phyloP scores from a whole-genome alignment of 129 eudicot species.

The Heracleum sosnowskyi region DNA sequence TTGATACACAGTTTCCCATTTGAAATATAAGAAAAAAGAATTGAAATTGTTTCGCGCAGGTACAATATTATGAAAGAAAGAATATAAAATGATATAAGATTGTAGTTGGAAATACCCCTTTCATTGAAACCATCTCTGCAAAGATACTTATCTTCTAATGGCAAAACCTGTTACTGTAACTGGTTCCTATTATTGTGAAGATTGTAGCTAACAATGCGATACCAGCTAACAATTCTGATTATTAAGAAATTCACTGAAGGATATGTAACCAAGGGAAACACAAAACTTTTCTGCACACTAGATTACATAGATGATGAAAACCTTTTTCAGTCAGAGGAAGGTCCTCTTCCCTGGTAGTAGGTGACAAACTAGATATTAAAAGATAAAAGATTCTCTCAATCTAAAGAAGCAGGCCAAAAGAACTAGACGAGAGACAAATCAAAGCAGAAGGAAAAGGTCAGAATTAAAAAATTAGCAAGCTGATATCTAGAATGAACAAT shows the following conservation, averaged over 20 bases:
- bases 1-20: not conserved
- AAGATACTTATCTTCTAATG: too few relatives aligned
- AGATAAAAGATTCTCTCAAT: not conserved
- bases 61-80: too few relatives aligned
- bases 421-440: not conserved
- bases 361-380: not conserved
- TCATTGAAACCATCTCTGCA: too few relatives aligned
- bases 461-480: not conserved
- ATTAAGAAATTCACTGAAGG: not conserved
- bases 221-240: too few relatives aligned
- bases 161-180: too few relatives aligned
- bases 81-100: too few relatives aligned
- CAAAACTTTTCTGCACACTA: too few relatives aligned
- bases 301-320: not conserved
- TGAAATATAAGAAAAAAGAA: not conserved
- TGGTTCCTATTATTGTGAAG: too few relatives aligned
- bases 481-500: not conserved
- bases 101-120: too few relatives aligned
- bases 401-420: not conserved
- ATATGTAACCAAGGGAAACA: not conserved
- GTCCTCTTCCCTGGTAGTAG: not conserved
- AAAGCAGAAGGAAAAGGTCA: not conserved
- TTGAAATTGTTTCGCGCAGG: too few relatives aligned
- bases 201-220: too few relatives aligned
- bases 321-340: not conserved